Evolutionary conservation across 345 rosid species (phyloP), one percentile per base, ranked within the genome.

Genomic region (Citrus glauca): DNA sequence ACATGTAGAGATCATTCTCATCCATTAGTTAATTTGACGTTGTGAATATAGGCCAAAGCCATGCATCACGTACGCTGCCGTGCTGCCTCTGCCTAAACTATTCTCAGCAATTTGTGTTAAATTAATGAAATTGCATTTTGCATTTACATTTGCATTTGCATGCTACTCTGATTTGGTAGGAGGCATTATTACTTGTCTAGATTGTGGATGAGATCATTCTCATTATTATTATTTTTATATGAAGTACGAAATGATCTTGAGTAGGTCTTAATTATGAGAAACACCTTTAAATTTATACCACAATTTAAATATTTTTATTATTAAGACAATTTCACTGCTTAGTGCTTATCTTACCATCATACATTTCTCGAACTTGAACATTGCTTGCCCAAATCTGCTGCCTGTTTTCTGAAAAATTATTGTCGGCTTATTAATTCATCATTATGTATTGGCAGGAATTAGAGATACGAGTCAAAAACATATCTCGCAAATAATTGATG

Each of bases 231-330:
- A n/a, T 32, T 32, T 32, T 32, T 3, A 0, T 32, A 32, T 4
- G 4, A 32, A 32, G 0, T 4, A 32, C 4, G 33, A 32, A 0
- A 0, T 32, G 0, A 0, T 30, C 0, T 0, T 30, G 4, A 30
- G 32, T 30, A 30, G 0, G 0, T 4, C 0, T 0, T 30, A 30
- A 30, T 0, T 30, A 0, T 30, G 32, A 0, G 32, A 30, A 0
- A 0, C 0, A 30, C 4, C 0, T 30, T 30, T 30, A 30, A 30
- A 0, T 0, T 0, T 0, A 4, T 3, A 30, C 0, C 4, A 30
- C 32, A 30, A 30, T 4, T 30, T 0, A 30, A 30, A 30, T 7
- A 25, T 27, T 19, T 16, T 67, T 25, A 38, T 11, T 1, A 7
- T 17, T 10, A 0, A n/a, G 6, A 22, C 2, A 20, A 30, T 32